Base-by-base conservation (phyloP, 225 moss, liverwort and hornwort genomes). In the Thuidium tamariscinum region DNA sequence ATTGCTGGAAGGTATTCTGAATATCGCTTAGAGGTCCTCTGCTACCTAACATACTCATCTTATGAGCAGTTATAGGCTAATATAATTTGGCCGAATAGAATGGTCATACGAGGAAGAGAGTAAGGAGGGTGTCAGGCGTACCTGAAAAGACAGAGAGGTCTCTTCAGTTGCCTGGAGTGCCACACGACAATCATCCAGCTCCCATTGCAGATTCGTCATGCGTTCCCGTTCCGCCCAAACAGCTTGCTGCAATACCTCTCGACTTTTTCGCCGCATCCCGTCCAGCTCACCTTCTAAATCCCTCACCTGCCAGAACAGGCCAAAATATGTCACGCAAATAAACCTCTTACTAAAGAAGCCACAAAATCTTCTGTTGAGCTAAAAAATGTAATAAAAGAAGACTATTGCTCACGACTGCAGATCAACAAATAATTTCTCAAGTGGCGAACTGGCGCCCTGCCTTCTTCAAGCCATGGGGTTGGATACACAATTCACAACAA, bases 231-330 rank as follows among this genome's bases (percentile, higher is more conserved):
- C 99, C 79, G 90, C 84, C 85, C 93, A 96, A 42, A 99, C 99
- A 75, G 99, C 96, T 91, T 95, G 96, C 91, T 96, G 97, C 90
- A 99, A 91, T n/a, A 97, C 95, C 86, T 99, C 97, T 66, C 95
- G 95, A 86, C 96, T 96, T 87, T 96, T 99, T 57, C 96, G 95
- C 62, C 97, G 94, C 85, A 97, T 95, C 59, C 93, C 96, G 63
- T 99, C 99, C 86, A 99, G 84, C 89, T 99, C 97, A 52, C 93
- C 92, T 93, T 99, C 99, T 86, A 99, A 89, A 87, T 99, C 97
- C 88, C 97, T 94, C 82, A 99, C 99, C 99, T 99, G 88, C 86
- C 68, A 90, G 55, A 82, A 74, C 51, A 83, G 27, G 70, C 39
- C 42, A 83, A 74, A 85, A 46, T 20, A 32, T 67, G 46, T 87